These are phyloP conservation scores for Aspergillus tanneri DNA, from an alignment of 2,329 filamentous ascomycete species.

Conservation along the genomic window DNA sequence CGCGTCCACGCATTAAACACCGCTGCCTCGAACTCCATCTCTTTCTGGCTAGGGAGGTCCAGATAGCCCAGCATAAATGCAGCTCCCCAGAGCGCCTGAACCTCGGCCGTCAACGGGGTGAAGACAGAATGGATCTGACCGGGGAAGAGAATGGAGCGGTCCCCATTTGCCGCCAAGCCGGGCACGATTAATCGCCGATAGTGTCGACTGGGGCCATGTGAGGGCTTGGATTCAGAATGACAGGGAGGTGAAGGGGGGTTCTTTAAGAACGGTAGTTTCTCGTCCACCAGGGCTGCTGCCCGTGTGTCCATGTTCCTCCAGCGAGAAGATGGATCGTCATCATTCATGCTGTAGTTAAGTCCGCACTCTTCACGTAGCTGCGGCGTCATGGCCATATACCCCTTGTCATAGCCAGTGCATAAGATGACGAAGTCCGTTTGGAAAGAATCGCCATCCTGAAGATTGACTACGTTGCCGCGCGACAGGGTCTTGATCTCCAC, in stretches of 20 bases:
- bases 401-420: conserved; percentile 2
- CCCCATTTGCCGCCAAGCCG: conserved; percentile 25
- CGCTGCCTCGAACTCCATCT: conserved; percentile 33
- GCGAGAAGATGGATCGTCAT: neutral
- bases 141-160: conserved; percentile 35
- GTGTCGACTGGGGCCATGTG: neutral
- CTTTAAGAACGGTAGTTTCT: neutral
- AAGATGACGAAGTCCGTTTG: neutral
- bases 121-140: conserved; percentile 33
- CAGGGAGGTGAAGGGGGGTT: neutral
- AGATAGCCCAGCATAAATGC: conserved; percentile 27
- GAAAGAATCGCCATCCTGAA: neutral
- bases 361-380: neutral
- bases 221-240: too few relatives aligned
- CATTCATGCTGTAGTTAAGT: neutral
- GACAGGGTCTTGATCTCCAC: neutral
- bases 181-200: conserved; percentile 21
- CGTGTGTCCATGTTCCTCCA: neutral
- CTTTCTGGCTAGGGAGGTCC: conserved; percentile 23
- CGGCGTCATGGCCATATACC: neutral
- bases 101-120: conserved; percentile 28
- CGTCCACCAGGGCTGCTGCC: neutral
- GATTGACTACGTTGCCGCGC: neutral
- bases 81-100: conserved; percentile 35
- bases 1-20: conserved; percentile 35